phyloP scores from a whole-genome alignment of 177 flowering plant genomes.

The Telopea speciosissima region DNA sequence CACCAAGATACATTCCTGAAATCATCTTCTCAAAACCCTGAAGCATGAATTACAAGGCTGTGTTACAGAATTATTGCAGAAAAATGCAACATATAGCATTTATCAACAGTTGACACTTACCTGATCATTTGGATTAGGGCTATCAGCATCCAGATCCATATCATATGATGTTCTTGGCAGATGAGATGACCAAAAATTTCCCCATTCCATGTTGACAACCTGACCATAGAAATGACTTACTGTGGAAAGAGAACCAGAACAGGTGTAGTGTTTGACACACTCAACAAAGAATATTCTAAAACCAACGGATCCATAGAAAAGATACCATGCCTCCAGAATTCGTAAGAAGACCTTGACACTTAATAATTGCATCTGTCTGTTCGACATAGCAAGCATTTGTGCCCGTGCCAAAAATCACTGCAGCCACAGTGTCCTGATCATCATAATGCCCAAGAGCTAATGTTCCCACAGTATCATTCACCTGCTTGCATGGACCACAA shows the following conservation, averaged over 20 bases:
- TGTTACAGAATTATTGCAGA: not conserved
- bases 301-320: conserved; percentile 11
- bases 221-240: conserved; percentile 18
- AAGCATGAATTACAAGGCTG: conserved; percentile 14
- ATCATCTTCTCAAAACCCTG: conserved; percentile 99
- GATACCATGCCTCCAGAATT: conserved; percentile 84
- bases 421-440: conserved; percentile 90
- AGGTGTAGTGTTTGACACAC: not conserved
- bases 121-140: conserved; percentile 84
- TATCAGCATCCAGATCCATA: conserved; percentile 70
- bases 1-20: conserved; percentile 96
- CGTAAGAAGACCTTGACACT: conserved; percentile 78
- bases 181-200: conserved; percentile 91
- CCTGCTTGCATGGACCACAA: conserved; percentile 39
- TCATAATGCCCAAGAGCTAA: conserved; percentile 85
- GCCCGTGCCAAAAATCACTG: conserved; percentile 90
- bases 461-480: conserved; percentile 73
- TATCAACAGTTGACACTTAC: conserved; percentile 19
- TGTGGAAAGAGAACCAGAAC: not conserved
- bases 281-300: not conserved
- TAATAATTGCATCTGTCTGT: conserved; percentile 81
- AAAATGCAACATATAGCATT: not conserved
- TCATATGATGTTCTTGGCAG: conserved; percentile 87
- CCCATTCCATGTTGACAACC: conserved; percentile 98
- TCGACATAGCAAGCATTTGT: conserved; percentile 95